Percentiles rank a stretch among this genome's conserved stretches.
Conservation (phyloP, 2,329 filamentous ascomycete species). For the Trichoderma sp. region DNA sequence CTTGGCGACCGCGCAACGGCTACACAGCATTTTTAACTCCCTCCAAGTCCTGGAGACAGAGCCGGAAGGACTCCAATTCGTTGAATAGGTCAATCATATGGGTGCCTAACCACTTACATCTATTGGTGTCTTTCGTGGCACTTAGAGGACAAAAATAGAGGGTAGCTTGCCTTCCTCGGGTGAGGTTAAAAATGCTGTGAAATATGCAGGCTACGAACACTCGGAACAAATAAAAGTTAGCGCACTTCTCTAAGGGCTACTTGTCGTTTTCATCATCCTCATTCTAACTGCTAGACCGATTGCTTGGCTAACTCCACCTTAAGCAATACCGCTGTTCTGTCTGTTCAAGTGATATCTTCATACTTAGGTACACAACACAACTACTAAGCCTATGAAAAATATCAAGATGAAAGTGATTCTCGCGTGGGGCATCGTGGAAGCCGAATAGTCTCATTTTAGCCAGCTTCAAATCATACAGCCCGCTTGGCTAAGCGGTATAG, state of each 20-base stretch:
- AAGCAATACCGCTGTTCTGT: too few species aligned
- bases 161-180: neutral
- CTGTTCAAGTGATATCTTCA: too few species aligned
- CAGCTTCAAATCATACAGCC: neutral
- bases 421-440: neutral
- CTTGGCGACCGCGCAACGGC: too few species aligned
- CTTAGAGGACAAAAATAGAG: neutral
- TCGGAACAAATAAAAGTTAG: too few species aligned
- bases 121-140: neutral
- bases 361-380: neutral
- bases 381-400: neutral
- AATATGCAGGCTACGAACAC: too few species aligned
- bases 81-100: too few species aligned
- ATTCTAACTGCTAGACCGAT: too few species aligned
- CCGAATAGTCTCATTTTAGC: neutral
- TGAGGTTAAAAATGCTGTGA: neutral
- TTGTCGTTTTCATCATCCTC: too few species aligned
- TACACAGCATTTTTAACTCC: too few species aligned
- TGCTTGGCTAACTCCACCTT: too few species aligned
- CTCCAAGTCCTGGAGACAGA: neutral
- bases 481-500: slow-evolving; percentile 24
- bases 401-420: neutral
- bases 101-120: neutral
- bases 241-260: too few species aligned
- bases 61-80: too few species aligned